Evolutionary conservation across 495 filamentous ascomycete genomes (phyloP).

Genomic region (Aspergillus biplanus): DNA sequence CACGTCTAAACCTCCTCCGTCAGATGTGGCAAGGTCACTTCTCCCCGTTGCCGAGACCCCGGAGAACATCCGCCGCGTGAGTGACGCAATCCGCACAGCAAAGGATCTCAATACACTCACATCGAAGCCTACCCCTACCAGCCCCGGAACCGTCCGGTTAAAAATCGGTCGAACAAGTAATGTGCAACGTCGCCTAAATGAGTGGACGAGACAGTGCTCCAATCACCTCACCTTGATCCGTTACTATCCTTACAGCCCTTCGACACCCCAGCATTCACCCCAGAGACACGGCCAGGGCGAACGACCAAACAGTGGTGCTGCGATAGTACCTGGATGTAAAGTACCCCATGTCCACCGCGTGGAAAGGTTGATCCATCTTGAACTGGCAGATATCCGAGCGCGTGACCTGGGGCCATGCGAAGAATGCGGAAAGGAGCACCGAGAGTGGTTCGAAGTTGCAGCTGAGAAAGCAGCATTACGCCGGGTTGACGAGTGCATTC

Average conservation of each 20-base stretch:
- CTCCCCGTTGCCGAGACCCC: conserved; percentile 49
- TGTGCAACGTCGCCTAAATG: conserved; percentile 85
- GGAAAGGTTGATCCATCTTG: conserved; percentile 87
- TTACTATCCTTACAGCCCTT: conserved; percentile 85
- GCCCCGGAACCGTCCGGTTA: conserved; percentile 65
- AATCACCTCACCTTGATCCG: conserved; percentile 84
- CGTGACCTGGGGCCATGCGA: conserved; percentile 71
- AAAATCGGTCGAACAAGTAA: conserved; percentile 94
- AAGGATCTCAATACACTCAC: conserved; percentile 54
- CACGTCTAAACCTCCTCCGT: conserved; percentile 50
- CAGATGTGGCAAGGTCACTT: conserved; percentile 61
- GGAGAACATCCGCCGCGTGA: conserved; percentile 58
- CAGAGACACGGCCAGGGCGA: neutral
- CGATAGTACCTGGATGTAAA: conserved; percentile 56
- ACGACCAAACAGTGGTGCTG: neutral
- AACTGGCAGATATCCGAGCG: conserved; percentile 71
- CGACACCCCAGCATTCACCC: conserved; percentile 37
- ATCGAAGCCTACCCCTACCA: conserved; percentile 32
- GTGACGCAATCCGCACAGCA: conserved; percentile 62
- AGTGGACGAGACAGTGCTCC: conserved; percentile 92
- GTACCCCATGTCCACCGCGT: conserved; percentile 88
- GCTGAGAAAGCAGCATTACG: conserved; percentile 70
- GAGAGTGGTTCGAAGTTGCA: conserved; percentile 95
- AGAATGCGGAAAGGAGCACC: conserved; percentile 83
- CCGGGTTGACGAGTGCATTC: conserved; percentile 80